Evolutionary conservation across 1,284 basidiomycete genomes (phyloP).

Genomic region (Tremellales sp.): DNA sequence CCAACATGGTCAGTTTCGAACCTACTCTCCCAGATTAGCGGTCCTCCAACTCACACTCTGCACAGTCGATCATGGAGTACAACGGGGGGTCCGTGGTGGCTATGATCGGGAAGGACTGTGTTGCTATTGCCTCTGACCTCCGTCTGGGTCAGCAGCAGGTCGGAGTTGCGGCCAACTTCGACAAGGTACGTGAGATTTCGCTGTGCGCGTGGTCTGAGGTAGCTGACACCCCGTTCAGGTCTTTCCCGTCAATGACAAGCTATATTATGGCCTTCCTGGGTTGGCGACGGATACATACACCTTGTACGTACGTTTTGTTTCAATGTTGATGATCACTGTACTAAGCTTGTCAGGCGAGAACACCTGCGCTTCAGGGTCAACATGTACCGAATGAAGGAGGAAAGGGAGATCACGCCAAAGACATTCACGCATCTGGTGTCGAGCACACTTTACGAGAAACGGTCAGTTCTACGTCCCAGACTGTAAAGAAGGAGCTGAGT

Average conservation of each 20-base stretch:
- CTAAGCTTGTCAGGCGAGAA: slow-evolving; percentile 60
- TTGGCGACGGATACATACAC: slow-evolving; percentile 91
- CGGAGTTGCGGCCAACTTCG: slow-evolving; percentile 86
- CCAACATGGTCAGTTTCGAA: background rate
- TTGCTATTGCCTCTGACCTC: slow-evolving; percentile 95
- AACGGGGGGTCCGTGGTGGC: slow-evolving; percentile 86
- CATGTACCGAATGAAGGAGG: slow-evolving; percentile 99
- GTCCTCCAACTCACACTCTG: background rate
- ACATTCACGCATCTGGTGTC: slow-evolving; percentile 95
- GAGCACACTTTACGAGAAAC: slow-evolving; percentile 93
- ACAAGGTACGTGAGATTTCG: slow-evolving; percentile 63
- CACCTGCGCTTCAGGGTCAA: slow-evolving; percentile 90
- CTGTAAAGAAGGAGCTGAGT: too few relatives aligned
- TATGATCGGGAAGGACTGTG: slow-evolving; percentile 98
- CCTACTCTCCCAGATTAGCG: background rate
- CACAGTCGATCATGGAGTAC: slow-evolving; percentile 44
- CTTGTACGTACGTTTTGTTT: too few relatives aligned
- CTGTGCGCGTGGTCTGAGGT: background rate
- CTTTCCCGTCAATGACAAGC: slow-evolving; percentile 88
- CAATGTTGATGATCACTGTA: too few relatives aligned
- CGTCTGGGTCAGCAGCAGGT: slow-evolving; percentile 84
- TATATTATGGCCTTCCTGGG: slow-evolving; percentile 89
- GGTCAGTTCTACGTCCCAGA: slow-evolving; percentile 51
- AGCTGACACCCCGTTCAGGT: slow-evolving; percentile 56
- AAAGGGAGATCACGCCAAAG: slow-evolving; percentile 92